Evolutionary conservation across 2,329 filamentous ascomycete species (phyloP), one percentile per base, ranked within the genome.

Genomic region (Colletotrichum truncatum): DNA sequence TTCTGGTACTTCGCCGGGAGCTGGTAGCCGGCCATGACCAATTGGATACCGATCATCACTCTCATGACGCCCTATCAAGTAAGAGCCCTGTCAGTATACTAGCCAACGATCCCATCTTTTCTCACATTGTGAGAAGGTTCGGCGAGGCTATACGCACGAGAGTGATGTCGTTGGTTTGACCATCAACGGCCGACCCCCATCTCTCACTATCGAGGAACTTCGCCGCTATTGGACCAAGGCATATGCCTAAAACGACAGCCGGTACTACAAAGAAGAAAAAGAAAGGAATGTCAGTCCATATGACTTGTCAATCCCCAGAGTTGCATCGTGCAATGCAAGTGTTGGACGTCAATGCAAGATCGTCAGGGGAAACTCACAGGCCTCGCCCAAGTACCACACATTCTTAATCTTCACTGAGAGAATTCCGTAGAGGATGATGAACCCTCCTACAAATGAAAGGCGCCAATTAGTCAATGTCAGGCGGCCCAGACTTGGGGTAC

Each of bases 1-100:
- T 74, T 73, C 39, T 83, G 76, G 72, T 89, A 90, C 70, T 82
- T 84, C 43, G 84, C 84, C 0, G 87, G 88, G 1, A 90, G 76
- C 70, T 90, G 86, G 68, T 86, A 89, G 25, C 87, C 88, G 2
- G 86, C 87, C 64, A 89, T 89, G 34, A 89, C 80, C n/a, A 89
- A 79, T 68, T 90, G 87, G 2, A 89, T 80, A 4, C 87, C 86
- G 60, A 90, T 89, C 64, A 89, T 85, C 26, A 90, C 78, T n/a
- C 87, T 81, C 66, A 81, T 82, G 7, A 89, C 70, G 11, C 83
- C 83, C 76, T 77, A 12, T 16, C 6, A 14, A 43, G 6, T 16
- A 26, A 26, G 9, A 14, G 21, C 26, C 4, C 7, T 6, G 49
- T 65, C 34, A 65, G 62, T 18, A 43, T 7, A 23, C 14, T n/a